Evolutionary conservation across 202 grass and related monocot species (phyloP).

Genomic region (Carex arenaria): DNA sequence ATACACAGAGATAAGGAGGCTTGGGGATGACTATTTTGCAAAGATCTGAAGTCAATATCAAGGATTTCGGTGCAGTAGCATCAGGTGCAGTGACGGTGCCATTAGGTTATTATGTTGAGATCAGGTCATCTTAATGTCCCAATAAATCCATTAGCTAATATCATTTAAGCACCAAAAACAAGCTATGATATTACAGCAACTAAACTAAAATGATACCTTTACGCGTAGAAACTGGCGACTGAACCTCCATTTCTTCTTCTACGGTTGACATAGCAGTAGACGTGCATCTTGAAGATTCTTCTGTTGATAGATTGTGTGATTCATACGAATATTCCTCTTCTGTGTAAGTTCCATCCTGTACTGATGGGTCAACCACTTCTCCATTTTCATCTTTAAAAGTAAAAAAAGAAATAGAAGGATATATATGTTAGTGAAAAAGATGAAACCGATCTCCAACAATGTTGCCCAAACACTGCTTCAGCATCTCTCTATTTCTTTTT

Average conservation of each 20-base stretch:
- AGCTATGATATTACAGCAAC: neutral
- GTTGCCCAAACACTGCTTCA: neutral
- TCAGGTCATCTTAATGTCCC: neutral
- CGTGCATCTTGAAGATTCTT: conserved; percentile 29
- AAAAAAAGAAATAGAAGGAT: neutral
- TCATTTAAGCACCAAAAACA: neutral
- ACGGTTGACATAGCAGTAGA: conserved; percentile 24
- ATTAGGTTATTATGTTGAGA: neutral
- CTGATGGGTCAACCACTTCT: conserved; percentile 55
- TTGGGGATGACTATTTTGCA: neutral
- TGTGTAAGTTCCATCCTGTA: conserved; percentile 21
- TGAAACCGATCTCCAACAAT: neutral
- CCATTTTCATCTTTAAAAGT: conserved; percentile 43
- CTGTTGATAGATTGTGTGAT: conserved; percentile 31
- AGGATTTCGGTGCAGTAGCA: neutral
- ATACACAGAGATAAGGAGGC: neutral
- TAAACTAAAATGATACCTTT: conserved; percentile 40
- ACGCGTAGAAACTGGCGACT: conserved; percentile 22
- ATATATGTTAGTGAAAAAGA: neutral
- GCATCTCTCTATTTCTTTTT: neutral
- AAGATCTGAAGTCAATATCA: neutral
- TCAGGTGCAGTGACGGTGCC: neutral
- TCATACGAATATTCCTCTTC: conserved; percentile 32
- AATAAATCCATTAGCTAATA: neutral
- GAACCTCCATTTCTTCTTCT: conserved; percentile 52